Evolutionary conservation across 208 protist species (phyloP).

Genomic region (Wallacemonas sp.): DNA sequence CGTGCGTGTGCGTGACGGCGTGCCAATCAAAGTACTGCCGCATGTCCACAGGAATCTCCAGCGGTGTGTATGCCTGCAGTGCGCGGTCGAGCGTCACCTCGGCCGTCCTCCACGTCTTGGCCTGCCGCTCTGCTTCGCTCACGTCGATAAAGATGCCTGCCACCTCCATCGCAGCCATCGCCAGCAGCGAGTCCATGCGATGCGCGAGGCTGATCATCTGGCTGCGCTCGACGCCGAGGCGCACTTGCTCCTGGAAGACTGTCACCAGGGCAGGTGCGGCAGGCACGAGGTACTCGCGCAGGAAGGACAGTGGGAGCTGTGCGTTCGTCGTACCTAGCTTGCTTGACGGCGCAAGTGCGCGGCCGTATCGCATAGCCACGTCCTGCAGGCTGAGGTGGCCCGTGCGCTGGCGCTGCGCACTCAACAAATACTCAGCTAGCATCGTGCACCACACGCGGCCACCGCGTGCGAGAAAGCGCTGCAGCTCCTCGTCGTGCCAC

Average conservation of each 20-base stretch:
- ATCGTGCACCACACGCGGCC: constrained; percentile 87
- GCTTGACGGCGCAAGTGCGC: constrained; percentile 43
- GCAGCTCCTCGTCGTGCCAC: constrained; percentile 58
- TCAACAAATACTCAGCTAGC: constrained; percentile 80
- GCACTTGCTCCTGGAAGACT: constrained; percentile 60
- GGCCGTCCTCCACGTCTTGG: constrained; percentile 48
- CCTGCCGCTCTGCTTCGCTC: constrained; percentile 53
- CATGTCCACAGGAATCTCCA: constrained; percentile 69
- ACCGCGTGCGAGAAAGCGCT: constrained; percentile 65
- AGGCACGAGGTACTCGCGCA: constrained; percentile 40
- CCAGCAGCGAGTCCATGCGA: constrained; percentile 80
- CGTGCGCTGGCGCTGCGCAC: constrained; percentile 60
- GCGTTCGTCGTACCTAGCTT: constrained; percentile 41
- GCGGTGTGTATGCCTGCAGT: constrained; percentile 55
- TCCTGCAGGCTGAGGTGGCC: constrained; percentile 52
- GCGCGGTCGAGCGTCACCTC: constrained; percentile 50
- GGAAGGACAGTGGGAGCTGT: constrained; percentile 58
- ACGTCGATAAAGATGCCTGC: constrained; percentile 73
- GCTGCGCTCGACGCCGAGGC: constrained; percentile 32
- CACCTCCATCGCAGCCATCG: constrained; percentile 71
- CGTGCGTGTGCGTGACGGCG: constrained; percentile 60
- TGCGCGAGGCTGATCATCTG: constrained; percentile 69
- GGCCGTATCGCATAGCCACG: constrained; percentile 58
- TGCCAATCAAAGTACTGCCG: constrained; percentile 74
- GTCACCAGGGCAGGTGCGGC: constrained; percentile 41